Evolutionary conservation across 2,329 filamentous ascomycete species (phyloP), one percentile per base, ranked within the genome.

Genomic region (Aspergillus candidus): DNA sequence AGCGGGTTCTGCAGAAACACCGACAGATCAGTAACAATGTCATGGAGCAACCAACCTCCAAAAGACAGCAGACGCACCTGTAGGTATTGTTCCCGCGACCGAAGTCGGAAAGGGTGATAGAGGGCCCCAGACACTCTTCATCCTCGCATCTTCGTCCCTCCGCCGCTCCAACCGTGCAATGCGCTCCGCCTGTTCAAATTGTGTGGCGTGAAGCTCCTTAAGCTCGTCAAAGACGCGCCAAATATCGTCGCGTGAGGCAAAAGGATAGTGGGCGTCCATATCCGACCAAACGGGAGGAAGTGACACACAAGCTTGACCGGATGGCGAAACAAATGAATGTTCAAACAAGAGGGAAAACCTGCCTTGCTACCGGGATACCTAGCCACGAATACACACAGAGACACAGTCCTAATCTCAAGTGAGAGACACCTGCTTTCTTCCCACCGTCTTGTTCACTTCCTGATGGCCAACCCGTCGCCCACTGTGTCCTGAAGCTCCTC

Each of bases 41-140:
- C 8, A 41, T 7, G 32, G 10, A 36, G 14, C 12, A 40, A 36
- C 14, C 6, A 37, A 13, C 35, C 32, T 4, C 17, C 22, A 2
- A 43, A 33, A 38, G 38, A 35, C 7, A 33, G 46, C 32, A 43
- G 33, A 62, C 79, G 67, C 70, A 94, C 91, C 88, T 72, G 94
- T 86, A 63, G 94, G 86, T 42, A 89, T 85, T 36, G 88, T 90
- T 43, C 87, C 86, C 55, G 84, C 83, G 46, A 94, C 67, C 32
- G 89, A 81, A 52, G 83, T 84, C n/a, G 91, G 89, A 62, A 96
- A 96, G 12, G 90, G 90, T 44, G 90, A 94, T 38, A 76, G 71
- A 52, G 85, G 84, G 38, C 80, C 80, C 93, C 93, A 98, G 44
- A 94, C 86, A 49, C 86, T 94, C 68, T 91, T 94, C 66, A 82